phyloP scores from a whole-genome alignment of 257 asterid genomes.

The Echium plantagineum region DNA sequence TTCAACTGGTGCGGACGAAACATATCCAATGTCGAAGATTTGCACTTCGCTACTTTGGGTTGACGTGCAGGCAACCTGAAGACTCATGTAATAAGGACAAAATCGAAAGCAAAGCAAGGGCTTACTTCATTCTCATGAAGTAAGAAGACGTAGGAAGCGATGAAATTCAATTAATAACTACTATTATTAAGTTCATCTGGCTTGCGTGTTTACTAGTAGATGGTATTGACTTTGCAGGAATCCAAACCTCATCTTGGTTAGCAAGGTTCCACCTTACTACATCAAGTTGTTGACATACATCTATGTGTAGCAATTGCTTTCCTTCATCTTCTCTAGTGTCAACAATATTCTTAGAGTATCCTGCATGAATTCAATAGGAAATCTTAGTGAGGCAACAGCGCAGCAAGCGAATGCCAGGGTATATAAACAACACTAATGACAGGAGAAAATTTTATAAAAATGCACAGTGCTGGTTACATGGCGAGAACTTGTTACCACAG shows the following conservation, averaged over 20 bases:
- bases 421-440: not conserved
- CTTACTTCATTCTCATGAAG: not conserved
- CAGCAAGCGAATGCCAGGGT: not conserved
- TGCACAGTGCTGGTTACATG: not conserved
- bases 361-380: constrained; percentile 8
- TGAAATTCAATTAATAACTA: not conserved
- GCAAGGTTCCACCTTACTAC: constrained; percentile 75
- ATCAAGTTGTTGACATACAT: constrained; percentile 55
- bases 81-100: constrained; percentile 1
- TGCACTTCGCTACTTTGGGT: constrained; percentile 48
- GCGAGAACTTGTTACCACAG: constrained; percentile 34
- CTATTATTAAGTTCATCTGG: no score
- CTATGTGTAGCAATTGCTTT: constrained; percentile 64
- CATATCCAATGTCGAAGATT: constrained; percentile 71
- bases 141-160: not conserved
- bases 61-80: constrained; percentile 79
- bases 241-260: constrained; percentile 78
- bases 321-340: constrained; percentile 56
- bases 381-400: not conserved
- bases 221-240: not conserved
- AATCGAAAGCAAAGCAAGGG: constrained; percentile 1
- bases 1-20: constrained; percentile 66
- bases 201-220: not conserved
- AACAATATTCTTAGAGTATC: constrained; percentile 17
- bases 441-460: not conserved